These are phyloP conservation scores for Leucocoprinus sp. DNA, from an alignment of 768 basidiomycete species.

Conservation along the genomic window DNA sequence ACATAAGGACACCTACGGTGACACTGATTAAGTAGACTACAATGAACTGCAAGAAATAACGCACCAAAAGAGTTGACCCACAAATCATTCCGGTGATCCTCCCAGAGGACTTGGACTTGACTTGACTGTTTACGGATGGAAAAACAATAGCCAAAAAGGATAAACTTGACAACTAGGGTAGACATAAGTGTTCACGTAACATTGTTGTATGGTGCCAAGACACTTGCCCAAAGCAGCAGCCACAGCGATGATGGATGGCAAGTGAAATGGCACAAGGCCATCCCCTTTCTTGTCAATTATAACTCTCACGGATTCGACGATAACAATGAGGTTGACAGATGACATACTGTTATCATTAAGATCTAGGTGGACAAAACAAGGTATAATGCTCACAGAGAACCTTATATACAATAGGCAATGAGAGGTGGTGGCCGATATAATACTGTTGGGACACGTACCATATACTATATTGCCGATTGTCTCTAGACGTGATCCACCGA, in stretches of 20 bases:
- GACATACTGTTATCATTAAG: constrained; percentile 64
- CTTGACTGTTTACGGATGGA: constrained; percentile 74
- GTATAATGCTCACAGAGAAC: constrained; percentile 20
- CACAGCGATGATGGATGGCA: constrained; percentile 80
- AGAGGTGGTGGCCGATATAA: constrained; percentile 20
- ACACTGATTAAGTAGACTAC: neutral
- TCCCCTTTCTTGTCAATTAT: constrained; percentile 49
- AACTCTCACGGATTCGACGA: constrained; percentile 79
- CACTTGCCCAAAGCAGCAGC: constrained; percentile 66
- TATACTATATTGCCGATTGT: constrained; percentile 87
- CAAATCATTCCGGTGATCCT: constrained; percentile 93
- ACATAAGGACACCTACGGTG: constrained; percentile 67
- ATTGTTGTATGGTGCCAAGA: neutral
- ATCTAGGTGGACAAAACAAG: neutral
- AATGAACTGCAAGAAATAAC: constrained; percentile 11
- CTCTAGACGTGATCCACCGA: constrained; percentile 83
- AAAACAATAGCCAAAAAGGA: constrained; percentile 83
- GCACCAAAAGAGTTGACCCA: constrained; percentile 73
- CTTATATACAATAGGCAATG: constrained; percentile 13
- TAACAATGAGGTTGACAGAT: constrained; percentile 83
- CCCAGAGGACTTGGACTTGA: constrained; percentile 93
- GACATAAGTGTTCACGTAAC: neutral
- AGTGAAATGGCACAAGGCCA: constrained; percentile 57
- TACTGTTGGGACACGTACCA: constrained; percentile 34
- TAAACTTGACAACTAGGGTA: constrained; percentile 63